A percentile compares a stretch with the other conserved stretches of the same genome.
These are phyloP conservation scores for Benincasa hispida DNA, from an alignment of 306 rosid species.

Conservation along the genomic window DNA sequence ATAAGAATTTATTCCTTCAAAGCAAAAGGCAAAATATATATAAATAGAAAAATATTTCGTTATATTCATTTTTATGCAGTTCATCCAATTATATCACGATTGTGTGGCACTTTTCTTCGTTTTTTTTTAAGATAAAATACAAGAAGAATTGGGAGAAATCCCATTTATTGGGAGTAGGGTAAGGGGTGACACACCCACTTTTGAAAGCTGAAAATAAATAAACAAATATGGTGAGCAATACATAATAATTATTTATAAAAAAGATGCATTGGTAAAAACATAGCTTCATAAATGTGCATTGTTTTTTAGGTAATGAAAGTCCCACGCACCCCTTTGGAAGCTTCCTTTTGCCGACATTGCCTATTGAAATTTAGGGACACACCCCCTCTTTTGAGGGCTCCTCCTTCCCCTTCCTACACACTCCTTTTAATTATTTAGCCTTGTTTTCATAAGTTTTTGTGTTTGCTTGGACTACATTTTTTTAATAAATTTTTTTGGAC, in stretches of 20 bases:
- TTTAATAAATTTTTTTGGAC: no score
- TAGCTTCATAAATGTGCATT: constrained; percentile 6
- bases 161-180: constrained; percentile 9
- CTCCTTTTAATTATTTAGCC: no score
- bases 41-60: no score
- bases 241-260: background rate
- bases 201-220: background rate
- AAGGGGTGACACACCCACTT: background rate
- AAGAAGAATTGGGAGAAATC: background rate
- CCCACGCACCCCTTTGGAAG: background rate
- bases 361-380: background rate
- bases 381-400: background rate
- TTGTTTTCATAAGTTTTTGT: no score
- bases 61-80: no score
- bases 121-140: no score
- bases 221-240: constrained; percentile 1
- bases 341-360: constrained; percentile 8
- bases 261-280: constrained; percentile 4
- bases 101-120: no score
- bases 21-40: background rate
- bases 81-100: no score
- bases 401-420: background rate
- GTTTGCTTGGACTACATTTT: no score
- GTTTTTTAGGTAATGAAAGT: background rate
- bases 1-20: background rate